Percentiles rank a stretch among this genome's conserved stretches.
Evolutionary conservation across 208 protist genomes (phyloP).

Genomic region (Crithidia brevicula): DNA sequence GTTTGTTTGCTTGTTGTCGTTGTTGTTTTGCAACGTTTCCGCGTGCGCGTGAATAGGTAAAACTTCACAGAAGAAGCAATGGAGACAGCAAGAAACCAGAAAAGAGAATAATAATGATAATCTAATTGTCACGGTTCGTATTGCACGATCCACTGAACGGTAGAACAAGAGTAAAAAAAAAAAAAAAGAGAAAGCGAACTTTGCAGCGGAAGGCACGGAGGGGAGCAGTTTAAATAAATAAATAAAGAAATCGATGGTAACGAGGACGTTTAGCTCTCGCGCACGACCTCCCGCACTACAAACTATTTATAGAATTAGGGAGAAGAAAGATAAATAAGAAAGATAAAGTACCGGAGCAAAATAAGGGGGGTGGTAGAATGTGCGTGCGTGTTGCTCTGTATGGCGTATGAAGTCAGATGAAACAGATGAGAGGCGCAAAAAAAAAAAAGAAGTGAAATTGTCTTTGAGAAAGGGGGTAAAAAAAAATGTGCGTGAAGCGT

Average conservation of each 20-base stretch:
- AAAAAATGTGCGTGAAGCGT: not conserved
- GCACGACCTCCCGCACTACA: too few species aligned
- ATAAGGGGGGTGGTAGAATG: not conserved
- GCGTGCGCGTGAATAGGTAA: too few species aligned
- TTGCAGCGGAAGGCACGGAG: not conserved
- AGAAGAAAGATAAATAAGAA: slow-evolving; percentile 13
- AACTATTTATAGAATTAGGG: slow-evolving; percentile 4
- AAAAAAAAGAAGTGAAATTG: not conserved
- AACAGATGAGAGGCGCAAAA: too few species aligned
- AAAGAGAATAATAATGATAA: not conserved
- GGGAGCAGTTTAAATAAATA: slow-evolving; percentile 3
- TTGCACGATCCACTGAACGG: too few species aligned
- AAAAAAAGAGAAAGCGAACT: not conserved
- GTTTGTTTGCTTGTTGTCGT: too few species aligned
- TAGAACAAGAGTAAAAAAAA: not conserved
- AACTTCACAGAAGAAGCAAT: not conserved
- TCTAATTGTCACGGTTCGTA: too few species aligned
- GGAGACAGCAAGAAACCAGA: not conserved
- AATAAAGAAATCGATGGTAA: slow-evolving; percentile 8
- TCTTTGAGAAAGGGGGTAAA: too few species aligned
- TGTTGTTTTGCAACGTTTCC: not conserved
- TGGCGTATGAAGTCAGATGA: not conserved
- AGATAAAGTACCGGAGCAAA: not conserved
- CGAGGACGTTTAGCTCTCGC: too few species aligned
- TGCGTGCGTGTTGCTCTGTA: not conserved